Evolutionary conservation across 768 basidiomycete species (phyloP).

Genomic region (Hortiboletus flavorubellus): DNA sequence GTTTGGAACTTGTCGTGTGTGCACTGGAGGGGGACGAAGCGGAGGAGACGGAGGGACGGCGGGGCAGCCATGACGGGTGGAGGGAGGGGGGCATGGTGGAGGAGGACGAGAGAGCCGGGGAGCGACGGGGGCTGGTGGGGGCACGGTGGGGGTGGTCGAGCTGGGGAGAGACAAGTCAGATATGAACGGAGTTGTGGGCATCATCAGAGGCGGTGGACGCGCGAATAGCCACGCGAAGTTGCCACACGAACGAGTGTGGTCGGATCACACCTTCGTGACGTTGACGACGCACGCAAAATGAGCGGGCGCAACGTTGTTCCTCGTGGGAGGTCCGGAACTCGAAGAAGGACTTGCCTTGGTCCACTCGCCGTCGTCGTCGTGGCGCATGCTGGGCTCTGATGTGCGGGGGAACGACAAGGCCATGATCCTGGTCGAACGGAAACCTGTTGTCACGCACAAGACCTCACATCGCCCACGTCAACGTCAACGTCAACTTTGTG

Average conservation of each 20-base stretch:
- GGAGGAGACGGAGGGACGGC: constrained; percentile 17
- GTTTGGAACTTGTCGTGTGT: background rate
- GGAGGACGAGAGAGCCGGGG: background rate
- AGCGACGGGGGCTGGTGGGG: background rate
- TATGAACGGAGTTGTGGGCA: background rate
- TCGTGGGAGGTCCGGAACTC: constrained; percentile 6
- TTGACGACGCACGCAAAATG: background rate
- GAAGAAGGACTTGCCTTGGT: constrained; percentile 20
- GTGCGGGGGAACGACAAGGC: background rate
- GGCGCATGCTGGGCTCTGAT: background rate
- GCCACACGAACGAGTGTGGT: background rate
- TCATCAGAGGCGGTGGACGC: constrained; percentile 22
- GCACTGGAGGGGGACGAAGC: background rate
- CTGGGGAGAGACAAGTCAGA: constrained; percentile 13
- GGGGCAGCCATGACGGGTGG: constrained; percentile 20
- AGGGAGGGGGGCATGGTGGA: constrained; percentile 16
- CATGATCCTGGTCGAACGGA: background rate
- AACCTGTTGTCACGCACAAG: background rate
- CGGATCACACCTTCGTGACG: constrained; percentile 3
- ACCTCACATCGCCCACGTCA: constrained; percentile 4
- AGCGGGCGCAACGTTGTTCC: background rate
- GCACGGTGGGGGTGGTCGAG: constrained; percentile 6
- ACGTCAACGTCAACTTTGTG: constrained; percentile 7
- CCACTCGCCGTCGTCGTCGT: constrained; percentile 17
- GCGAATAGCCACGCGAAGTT: constrained; percentile 15